Base-by-base conservation (phyloP, 305 asterid species). In the Coffea humblotiana region DNA sequence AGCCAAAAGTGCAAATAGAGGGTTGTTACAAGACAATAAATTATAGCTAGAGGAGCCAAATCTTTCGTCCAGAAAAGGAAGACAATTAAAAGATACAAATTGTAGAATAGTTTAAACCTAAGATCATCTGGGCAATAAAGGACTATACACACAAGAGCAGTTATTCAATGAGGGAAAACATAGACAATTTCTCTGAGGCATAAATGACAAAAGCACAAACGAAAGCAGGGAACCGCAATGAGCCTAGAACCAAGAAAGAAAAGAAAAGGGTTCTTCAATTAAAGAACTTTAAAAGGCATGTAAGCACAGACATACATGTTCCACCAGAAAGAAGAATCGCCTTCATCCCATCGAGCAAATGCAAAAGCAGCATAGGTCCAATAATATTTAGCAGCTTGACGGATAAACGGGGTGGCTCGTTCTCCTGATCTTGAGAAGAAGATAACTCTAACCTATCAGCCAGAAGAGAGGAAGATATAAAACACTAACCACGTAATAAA, bases 381-480 rank as follows among this genome's bases (percentile, higher is more conserved):
- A 84, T 96, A 93, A 72, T 83, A 87, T 86, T 75, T 87, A 80
- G 98, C 95, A 85, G 94, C 94, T 83, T 87, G 97, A 77, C 99
- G 99, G 79, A 94, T 85, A 81, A 93, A 88, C 66, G 99, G 99
- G 74, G 96, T 86, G 63, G 99, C 99, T 71, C 99, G 97, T 84
- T 96, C 98, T 84, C 99, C 99, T 23, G 97, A 90, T 84, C 86
- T 91, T 74, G 99, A 96, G 90, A 96, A 84, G 88, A 94, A 87
- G 81, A 96, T 90, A 78, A 94, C 97, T 88, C 88, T 96, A 82
- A 96, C 98, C 99, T 96, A 82, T 71, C 65, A 80, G 71, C 75
- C 60, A 81, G 80, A 82, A 82, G 71, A 78, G 78, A 80, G 64
- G 78, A 79, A 27, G 48, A 19, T 9, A 32, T 77, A 49, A 82